Percentiles rank a stretch among this genome's conserved stretches.
Conservation (phyloP, 1,284 basidiomycete genomes). For the Cryptococcus maquisensis region DNA sequence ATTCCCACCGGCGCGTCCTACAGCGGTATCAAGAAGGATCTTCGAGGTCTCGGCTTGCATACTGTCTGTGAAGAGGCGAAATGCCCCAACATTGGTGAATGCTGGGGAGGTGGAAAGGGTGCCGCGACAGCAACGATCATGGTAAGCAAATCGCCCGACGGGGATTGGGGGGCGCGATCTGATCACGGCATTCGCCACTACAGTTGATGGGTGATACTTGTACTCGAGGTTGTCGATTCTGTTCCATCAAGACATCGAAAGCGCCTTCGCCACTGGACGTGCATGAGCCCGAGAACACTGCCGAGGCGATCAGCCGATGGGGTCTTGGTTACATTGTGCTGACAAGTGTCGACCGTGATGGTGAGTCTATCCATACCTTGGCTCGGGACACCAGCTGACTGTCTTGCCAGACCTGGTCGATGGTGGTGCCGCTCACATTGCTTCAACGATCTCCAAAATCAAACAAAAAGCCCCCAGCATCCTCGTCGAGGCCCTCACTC, state of each 20-base stretch:
- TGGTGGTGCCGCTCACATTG: conserved; percentile 90
- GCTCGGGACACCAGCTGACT: too few relatives aligned
- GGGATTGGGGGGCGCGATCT: not conserved
- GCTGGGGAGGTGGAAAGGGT: conserved; percentile 90
- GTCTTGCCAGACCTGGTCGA: conserved; percentile 74
- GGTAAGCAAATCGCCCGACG: conserved; percentile 55
- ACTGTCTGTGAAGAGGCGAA: conserved; percentile 99
- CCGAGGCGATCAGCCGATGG: conserved; percentile 97
- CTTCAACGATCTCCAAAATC: conserved; percentile 88
- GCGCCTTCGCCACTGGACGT: conserved; percentile 86
- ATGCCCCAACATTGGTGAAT: conserved; percentile 99
- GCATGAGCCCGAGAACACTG: conserved; percentile 97
- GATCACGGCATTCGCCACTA: not conserved
- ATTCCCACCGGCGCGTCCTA: conserved; percentile 87
- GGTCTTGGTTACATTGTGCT: conserved; percentile 97
- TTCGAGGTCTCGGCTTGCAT: conserved; percentile 83
- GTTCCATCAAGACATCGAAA: conserved; percentile 91
- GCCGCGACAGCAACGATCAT: conserved; percentile 98
- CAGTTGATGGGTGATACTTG: conserved; percentile 99
- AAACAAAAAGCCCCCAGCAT: conserved; percentile 96
- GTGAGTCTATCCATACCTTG: conserved; percentile 50
- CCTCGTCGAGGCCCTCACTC: conserved; percentile 93
- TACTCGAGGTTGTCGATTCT: conserved; percentile 96
- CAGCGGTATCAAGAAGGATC: conserved; percentile 89
- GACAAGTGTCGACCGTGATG: conserved; percentile 95